phyloP scores from a whole-genome alignment of 1,139 yeast genomes.

The Zygosaccharomyces sapae region DNA sequence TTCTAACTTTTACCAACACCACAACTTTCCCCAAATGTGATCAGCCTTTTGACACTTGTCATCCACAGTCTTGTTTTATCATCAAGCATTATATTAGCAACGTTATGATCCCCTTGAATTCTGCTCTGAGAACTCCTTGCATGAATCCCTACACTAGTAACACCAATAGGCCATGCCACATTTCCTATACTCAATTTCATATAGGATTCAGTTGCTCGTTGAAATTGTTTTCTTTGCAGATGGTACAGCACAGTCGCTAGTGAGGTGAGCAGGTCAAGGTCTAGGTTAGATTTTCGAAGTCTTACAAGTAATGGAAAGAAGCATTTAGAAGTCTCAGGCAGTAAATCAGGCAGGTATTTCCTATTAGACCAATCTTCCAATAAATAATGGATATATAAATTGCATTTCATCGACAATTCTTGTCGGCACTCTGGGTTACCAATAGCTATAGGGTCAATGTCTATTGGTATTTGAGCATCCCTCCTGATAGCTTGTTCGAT shows the following conservation, averaged over 20 bases:
- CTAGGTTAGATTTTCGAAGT: slow-evolving; percentile 48
- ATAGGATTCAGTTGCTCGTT: slow-evolving; percentile 64
- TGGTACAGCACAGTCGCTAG: slow-evolving; percentile 58
- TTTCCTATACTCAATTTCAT: slow-evolving; percentile 78
- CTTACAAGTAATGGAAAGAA: slow-evolving; percentile 58
- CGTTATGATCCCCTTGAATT: slow-evolving; percentile 35
- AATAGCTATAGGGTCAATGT: slow-evolving; percentile 25
- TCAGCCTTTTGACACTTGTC: slow-evolving; percentile 63
- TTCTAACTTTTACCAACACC: no score
- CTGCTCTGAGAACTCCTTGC: slow-evolving; percentile 57
- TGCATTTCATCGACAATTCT: slow-evolving; percentile 40
- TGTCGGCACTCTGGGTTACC: slow-evolving; percentile 11
- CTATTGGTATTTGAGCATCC: slow-evolving; percentile 33
- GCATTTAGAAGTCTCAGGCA: slow-evolving; percentile 55
- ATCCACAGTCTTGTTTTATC: slow-evolving; percentile 77
- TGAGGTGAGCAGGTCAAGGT: slow-evolving; percentile 48
- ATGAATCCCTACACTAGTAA: slow-evolving; percentile 74
- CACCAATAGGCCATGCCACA: slow-evolving; percentile 93
- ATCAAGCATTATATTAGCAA: slow-evolving; percentile 75
- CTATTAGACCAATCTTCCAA: slow-evolving; percentile 45
- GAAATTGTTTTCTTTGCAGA: slow-evolving; percentile 51
- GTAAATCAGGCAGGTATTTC: slow-evolving; percentile 22
- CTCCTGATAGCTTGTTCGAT: slow-evolving; percentile 8
- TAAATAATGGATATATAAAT: slow-evolving; percentile 48
- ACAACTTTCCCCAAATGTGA: slow-evolving; percentile 48